These are phyloP conservation scores for Radiomyces spectabilis DNA, from an alignment of 192 early-diverging fungal genomes.

Conservation along the genomic window DNA sequence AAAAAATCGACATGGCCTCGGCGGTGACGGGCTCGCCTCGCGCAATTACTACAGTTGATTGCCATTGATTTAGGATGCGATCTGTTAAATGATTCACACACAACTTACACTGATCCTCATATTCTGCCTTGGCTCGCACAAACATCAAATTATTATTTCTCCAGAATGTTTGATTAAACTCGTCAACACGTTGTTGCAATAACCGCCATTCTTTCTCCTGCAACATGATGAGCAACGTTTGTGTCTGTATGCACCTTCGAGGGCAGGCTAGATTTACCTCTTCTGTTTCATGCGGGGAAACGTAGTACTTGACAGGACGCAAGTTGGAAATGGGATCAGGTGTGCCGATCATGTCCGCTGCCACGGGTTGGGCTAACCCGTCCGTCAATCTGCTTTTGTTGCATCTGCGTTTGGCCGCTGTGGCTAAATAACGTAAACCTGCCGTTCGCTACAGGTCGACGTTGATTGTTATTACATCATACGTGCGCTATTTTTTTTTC, in stretches of 20 bases:
- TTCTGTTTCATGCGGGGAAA: slow-evolving; percentile 32
- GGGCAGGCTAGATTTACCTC: slow-evolving; percentile 22
- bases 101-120: slow-evolving; percentile 38
- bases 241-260: not conserved
- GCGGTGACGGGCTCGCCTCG: slow-evolving; percentile 34
- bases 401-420: no score
- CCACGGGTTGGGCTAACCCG: slow-evolving; percentile 10
- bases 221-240: not conserved
- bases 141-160: slow-evolving; percentile 45
- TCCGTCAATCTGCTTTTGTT: slow-evolving; percentile 7
- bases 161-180: slow-evolving; percentile 51
- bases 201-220: slow-evolving; percentile 40
- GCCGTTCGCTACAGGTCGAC: no score
- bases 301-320: slow-evolving; percentile 43
- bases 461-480: no score
- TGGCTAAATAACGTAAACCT: no score
- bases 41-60: slow-evolving; percentile 32
- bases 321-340: slow-evolving; percentile 49
- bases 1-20: slow-evolving; percentile 46
- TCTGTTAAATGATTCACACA: no score
- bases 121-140: slow-evolving; percentile 39
- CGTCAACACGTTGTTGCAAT: slow-evolving; percentile 35
- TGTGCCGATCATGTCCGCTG: slow-evolving; percentile 34
- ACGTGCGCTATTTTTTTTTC: no score
- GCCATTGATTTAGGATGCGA: no score